Evolutionary conservation across 2,329 filamentous ascomycete genomes (phyloP), one percentile per base, ranked within the genome.

Genomic region (Nigrograna mackinnonii): DNA sequence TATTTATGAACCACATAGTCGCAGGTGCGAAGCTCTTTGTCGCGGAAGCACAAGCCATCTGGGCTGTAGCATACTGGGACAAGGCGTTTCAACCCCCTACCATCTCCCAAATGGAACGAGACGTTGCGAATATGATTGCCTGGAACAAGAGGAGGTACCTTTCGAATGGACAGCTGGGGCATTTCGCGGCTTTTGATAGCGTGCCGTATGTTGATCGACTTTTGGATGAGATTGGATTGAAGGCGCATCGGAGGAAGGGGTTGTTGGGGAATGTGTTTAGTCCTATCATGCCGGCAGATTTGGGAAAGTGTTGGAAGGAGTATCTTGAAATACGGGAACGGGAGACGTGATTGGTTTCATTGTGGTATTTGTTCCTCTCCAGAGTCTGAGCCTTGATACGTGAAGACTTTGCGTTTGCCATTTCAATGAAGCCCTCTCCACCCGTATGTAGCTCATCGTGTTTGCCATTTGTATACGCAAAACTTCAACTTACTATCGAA

Each of bases 1-100:
- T 57, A 11, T 55, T 55, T 30, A 39, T 55, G 17, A 54, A 52
- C 30, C 50, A 52, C 17, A n/a, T 56, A 9, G 20, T 37, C 1
- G 17, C 34, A 13, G 46, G 28, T 1, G 45, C 43, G n/a, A 54
- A 46, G 37, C 14, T 54, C 1, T 41, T 50, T 20, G 42, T 13
- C 16, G 50, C 50, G 2, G 53, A 56, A 21, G 43, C 37, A 5
- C 50, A 56, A 19, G 48, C 53, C 4, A 46, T 52, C 6, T 56
- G 53, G 53, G 50, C 50, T 1, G 45, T 47, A 3, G 50, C 53
- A 0, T 50, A 52, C 19, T 50, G 43, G 5, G 46, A 44, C 41
- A 32, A 21, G 2, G 28, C 19, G 12, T 37, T 49, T 18, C 22
- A 14, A n/a, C 24, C 43, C 4, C 44, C 50, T 1, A 17, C 47